Conservation (phyloP, 1,284 basidiomycete species). For the Rhodotorula glutinis region DNA sequence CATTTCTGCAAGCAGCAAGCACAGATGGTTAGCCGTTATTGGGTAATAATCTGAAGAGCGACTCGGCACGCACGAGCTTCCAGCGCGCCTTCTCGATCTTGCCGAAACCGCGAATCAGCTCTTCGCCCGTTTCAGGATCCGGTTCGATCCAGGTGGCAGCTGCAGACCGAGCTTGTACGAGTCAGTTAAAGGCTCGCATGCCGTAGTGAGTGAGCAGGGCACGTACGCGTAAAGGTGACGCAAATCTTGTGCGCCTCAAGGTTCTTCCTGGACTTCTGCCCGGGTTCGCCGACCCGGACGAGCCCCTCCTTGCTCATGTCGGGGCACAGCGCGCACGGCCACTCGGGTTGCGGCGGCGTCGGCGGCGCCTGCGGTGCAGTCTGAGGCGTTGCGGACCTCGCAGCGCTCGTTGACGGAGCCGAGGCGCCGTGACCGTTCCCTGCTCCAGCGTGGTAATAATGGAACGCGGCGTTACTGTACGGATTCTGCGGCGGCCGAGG, state of each 20-base stretch:
- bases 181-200: not conserved
- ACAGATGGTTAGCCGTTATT: too few relatives aligned
- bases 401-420: not conserved
- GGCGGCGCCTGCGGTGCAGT: not conserved
- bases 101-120: conserved; percentile 73
- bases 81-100: conserved; percentile 82
- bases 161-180: conserved; percentile 13
- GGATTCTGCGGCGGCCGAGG: not conserved
- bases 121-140: conserved; percentile 47
- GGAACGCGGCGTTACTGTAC: not conserved
- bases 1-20: conserved; percentile 67
- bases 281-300: conserved; percentile 37
- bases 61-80: conserved; percentile 65
- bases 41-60: not conserved
- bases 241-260: conserved; percentile 29
- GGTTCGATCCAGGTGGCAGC: conserved; percentile 44
- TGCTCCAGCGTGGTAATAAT: conserved; percentile 19
- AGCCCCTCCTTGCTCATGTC: conserved; percentile 41
- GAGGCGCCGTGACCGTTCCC: not conserved
- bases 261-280: conserved; percentile 18
- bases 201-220: not conserved
- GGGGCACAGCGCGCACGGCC: conserved; percentile 50
- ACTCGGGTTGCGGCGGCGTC: conserved; percentile 19
- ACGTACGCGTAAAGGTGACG: conserved; percentile 47
- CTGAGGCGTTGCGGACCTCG: not conserved